A percentile compares a stretch with the other conserved stretches of the same genome.
Evolutionary conservation across 164 flowering plant species (phyloP).

Genomic region (Nelumbo lutea): DNA sequence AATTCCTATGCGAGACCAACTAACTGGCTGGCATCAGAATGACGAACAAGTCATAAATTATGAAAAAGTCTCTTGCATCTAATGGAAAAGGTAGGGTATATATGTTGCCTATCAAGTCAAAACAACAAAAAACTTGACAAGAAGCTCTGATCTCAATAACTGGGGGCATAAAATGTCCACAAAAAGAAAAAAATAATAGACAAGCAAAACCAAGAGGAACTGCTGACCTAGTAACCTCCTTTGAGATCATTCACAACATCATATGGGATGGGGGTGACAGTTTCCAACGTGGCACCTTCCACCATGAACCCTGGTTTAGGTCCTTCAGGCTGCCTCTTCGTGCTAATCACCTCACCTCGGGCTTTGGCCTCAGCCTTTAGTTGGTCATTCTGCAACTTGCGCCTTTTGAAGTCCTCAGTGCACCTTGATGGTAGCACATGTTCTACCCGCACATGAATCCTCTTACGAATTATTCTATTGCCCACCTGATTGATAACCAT

Average conservation of each 20-base stretch:
- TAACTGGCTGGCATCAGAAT: too few relatives aligned
- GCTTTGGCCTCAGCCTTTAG: slow-evolving; percentile 73
- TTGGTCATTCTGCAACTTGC: slow-evolving; percentile 54
- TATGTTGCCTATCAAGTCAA: background rate
- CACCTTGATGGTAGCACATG: slow-evolving; percentile 75
- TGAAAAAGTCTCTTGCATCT: background rate
- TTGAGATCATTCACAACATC: slow-evolving; percentile 85
- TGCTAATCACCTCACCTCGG: slow-evolving; percentile 63
- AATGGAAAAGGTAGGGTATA: background rate
- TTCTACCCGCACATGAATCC: slow-evolving; percentile 82
- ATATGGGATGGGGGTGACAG: slow-evolving; percentile 84
- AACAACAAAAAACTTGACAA: background rate
- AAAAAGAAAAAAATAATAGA: background rate
- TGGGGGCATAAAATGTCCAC: background rate
- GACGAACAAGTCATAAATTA: too few relatives aligned
- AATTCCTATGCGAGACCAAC: background rate
- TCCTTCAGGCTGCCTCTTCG: slow-evolving; percentile 75
- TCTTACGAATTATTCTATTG: slow-evolving; percentile 61
- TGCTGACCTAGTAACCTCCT: slow-evolving; percentile 49
- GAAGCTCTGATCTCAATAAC: background rate
- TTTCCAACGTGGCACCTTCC: slow-evolving; percentile 67
- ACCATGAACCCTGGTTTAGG: slow-evolving; percentile 92
- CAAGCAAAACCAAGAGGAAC: background rate
- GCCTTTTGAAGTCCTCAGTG: slow-evolving; percentile 50
- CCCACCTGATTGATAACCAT: slow-evolving; percentile 38